A percentile compares a stretch with the other conserved stretches of the same genome.
These are phyloP conservation scores for Cystofilobasidium bisporidii DNA, from an alignment of 768 basidiomycete genomes.

Conservation along the genomic window DNA sequence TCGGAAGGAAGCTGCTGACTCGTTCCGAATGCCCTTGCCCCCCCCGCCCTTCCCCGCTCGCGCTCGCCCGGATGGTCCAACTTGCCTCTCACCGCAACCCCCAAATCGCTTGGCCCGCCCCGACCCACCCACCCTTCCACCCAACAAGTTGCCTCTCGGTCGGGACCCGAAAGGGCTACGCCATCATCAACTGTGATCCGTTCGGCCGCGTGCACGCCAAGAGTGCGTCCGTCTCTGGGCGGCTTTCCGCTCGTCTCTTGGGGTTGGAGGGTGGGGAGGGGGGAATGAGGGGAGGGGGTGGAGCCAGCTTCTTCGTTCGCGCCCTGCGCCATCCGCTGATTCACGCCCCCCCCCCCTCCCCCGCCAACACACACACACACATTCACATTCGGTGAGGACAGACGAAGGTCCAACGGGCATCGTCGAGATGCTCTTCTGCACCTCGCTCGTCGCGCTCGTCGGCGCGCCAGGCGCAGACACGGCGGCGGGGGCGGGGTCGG, in stretches of 20 bases:
- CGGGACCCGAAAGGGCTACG: constrained; percentile 89
- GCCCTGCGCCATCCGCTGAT: background rate
- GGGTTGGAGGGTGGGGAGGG: too few species aligned
- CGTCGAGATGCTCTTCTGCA: constrained; percentile 99
- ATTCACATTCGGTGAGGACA: too few species aligned
- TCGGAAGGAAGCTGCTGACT: too few species aligned
- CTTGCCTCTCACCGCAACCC: background rate
- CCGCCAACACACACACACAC: too few species aligned
- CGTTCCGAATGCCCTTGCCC: too few species aligned
- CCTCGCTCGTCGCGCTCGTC: constrained; percentile 90
- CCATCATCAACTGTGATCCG: constrained; percentile 95
- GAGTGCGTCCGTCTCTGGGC: constrained; percentile 59
- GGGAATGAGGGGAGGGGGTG: too few species aligned
- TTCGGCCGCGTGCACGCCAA: constrained; percentile 91
- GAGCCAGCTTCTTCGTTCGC: background rate
- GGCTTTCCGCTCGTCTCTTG: background rate
- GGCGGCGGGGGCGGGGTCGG: background rate
- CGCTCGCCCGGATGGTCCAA: too few species aligned
- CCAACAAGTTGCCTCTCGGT: constrained; percentile 73
- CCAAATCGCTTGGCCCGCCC: background rate
- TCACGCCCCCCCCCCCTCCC: background rate
- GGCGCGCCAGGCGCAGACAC: constrained; percentile 48
- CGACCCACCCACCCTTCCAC: background rate
- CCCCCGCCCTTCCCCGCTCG: too few species aligned
- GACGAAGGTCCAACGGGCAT: constrained; percentile 91